These are phyloP conservation scores for Exophiala alcalophila DNA, from an alignment of 2,329 filamentous ascomycete genomes.

Conservation along the genomic window DNA sequence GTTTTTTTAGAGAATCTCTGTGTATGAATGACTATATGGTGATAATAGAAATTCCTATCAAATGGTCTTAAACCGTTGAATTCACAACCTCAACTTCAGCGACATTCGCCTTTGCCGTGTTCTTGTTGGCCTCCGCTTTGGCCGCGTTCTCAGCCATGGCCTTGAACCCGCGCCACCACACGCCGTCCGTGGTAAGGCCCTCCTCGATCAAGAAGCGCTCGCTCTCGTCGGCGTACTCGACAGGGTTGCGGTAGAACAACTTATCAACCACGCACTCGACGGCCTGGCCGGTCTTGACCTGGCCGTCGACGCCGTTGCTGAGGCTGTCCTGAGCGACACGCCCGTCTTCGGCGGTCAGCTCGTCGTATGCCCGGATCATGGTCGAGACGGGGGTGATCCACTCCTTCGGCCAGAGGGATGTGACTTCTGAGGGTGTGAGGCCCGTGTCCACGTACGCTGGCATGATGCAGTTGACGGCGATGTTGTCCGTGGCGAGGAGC, in stretches of 20 bases:
- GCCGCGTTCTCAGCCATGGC: no score
- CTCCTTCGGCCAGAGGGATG: slow-evolving; percentile 33
- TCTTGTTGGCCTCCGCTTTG: no score
- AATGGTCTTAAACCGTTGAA: no score
- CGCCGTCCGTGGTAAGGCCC: slow-evolving; percentile 9
- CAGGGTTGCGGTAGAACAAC: slow-evolving; percentile 40
- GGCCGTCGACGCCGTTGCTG: slow-evolving; percentile 14
- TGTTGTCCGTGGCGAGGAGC: slow-evolving; percentile 33
- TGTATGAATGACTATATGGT: no score
- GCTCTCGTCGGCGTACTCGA: slow-evolving; percentile 41
- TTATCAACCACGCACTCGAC: slow-evolving; percentile 44
- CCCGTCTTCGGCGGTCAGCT: slow-evolving; percentile 36
- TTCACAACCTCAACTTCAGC: no score
- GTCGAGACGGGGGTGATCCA: slow-evolving; percentile 39
- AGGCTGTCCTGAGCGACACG: slow-evolving; percentile 10
- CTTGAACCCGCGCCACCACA: slow-evolving; percentile 15
- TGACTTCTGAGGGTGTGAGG: slow-evolving; percentile 33
- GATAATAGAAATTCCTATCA: no score
- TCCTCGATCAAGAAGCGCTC: slow-evolving; percentile 36
- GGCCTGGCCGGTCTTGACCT: slow-evolving; percentile 31
- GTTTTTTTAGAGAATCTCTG: no score
- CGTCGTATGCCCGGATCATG: slow-evolving; percentile 36
- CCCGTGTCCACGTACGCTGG: slow-evolving; percentile 38
- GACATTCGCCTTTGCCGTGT: no score
- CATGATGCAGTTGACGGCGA: slow-evolving; percentile 38